Conservation (phyloP, 768 basidiomycete species). For the Chalciporus pseudorubinellus region DNA sequence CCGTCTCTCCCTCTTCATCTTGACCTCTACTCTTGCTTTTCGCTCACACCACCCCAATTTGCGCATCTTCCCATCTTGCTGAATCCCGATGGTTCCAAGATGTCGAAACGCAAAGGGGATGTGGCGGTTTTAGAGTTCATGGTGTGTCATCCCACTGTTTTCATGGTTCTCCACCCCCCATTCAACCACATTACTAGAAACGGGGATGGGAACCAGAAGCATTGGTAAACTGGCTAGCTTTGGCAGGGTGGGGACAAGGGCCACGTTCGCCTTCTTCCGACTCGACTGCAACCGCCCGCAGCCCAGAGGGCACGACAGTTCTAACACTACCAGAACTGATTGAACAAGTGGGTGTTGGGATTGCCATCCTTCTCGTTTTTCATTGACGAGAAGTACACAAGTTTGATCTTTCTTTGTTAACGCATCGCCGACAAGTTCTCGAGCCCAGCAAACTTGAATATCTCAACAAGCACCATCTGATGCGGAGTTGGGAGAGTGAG, state of each 20-base stretch:
- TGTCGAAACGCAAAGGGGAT: slow-evolving; percentile 92
- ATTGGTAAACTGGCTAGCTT: slow-evolving; percentile 87
- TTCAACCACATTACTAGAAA: slow-evolving; percentile 42
- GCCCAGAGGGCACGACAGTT: slow-evolving; percentile 64
- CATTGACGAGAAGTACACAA: slow-evolving; percentile 21
- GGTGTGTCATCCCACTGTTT: slow-evolving; percentile 41
- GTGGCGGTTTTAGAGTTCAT: slow-evolving; percentile 85
- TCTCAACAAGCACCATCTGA: slow-evolving; percentile 85
- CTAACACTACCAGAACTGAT: slow-evolving; percentile 67
- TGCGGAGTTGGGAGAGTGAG: slow-evolving; percentile 48
- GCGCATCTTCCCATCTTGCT: slow-evolving; percentile 90
- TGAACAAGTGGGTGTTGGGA: slow-evolving; percentile 43
- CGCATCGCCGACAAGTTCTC: slow-evolving; percentile 80
- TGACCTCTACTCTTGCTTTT: slow-evolving; percentile 80
- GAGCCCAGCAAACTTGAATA: slow-evolving; percentile 79
- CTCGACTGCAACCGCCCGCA: slow-evolving; percentile 31
- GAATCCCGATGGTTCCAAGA: slow-evolving; percentile 88
- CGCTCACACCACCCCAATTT: slow-evolving; percentile 70
- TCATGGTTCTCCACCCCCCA: background rate
- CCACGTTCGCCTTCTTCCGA: slow-evolving; percentile 27
- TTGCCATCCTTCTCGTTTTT: background rate
- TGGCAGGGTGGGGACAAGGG: slow-evolving; percentile 88
- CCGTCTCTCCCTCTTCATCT: slow-evolving; percentile 90
- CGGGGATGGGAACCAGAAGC: slow-evolving; percentile 90
- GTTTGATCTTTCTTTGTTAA: slow-evolving; percentile 77